Evolutionary conservation across 306 rosid species (phyloP).

Genomic region (Vigna hirtella): DNA sequence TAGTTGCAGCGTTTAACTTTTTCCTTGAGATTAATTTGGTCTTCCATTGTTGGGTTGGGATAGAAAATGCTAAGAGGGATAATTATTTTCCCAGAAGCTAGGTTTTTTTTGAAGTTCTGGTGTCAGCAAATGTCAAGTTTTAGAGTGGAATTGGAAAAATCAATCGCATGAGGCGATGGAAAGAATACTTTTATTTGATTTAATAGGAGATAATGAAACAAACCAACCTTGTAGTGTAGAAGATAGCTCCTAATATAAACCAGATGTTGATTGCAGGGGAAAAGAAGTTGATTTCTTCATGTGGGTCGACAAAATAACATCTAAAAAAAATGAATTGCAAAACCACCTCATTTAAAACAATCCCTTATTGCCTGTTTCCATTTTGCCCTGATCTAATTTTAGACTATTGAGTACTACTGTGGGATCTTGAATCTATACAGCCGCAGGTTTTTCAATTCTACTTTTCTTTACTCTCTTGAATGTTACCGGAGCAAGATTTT

Average conservation of each 20-base stretch:
- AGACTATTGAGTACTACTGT: constrained; percentile 11
- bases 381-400: constrained; percentile 36
- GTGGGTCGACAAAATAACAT: constrained; percentile 9
- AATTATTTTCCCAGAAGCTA: constrained; percentile 8
- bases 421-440: constrained; percentile 19
- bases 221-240: constrained; percentile 3
- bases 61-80: constrained; percentile 9
- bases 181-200: not conserved
- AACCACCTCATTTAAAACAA: constrained; percentile 16
- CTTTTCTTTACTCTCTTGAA: constrained; percentile 11
- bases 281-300: constrained; percentile 15
- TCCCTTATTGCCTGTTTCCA: constrained; percentile 3
- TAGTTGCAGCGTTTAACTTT: constrained; percentile 13
- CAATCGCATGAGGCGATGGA: not conserved
- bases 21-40: constrained; percentile 30
- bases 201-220: not conserved
- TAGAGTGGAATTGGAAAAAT: not conserved
- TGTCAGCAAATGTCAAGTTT: not conserved
- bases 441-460: not conserved
- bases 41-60: constrained; percentile 9
- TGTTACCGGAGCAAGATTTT: not conserved
- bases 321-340: not conserved
- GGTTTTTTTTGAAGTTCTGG: constrained; percentile 14
- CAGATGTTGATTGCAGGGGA: constrained; percentile 26
- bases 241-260: constrained; percentile 17